These are phyloP conservation scores for Torulaspora delbrueckii DNA, from an alignment of 805 yeast species.

Conservation along the genomic window DNA sequence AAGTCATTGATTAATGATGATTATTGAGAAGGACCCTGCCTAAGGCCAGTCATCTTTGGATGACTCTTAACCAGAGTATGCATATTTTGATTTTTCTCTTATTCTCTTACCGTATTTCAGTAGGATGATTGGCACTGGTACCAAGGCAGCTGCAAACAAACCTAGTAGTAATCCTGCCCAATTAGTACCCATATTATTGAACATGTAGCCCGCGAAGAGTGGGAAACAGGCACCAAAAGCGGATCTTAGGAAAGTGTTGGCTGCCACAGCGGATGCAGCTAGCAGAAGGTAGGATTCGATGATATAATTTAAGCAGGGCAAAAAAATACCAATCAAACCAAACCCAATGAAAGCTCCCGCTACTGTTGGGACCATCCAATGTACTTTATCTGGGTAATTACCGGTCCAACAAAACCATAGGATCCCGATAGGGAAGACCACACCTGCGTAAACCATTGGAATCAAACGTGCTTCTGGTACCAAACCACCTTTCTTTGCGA, in stretches of 20 bases:
- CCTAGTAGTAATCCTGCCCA: slow-evolving; percentile 80
- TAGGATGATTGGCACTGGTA: slow-evolving; percentile 68
- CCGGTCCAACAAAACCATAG: slow-evolving; percentile 91
- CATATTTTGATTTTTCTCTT: slow-evolving; percentile 56
- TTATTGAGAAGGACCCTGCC: background rate
- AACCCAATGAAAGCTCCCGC: slow-evolving; percentile 62
- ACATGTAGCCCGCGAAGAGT: slow-evolving; percentile 68
- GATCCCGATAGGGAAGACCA: slow-evolving; percentile 70
- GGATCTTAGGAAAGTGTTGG: slow-evolving; percentile 65
- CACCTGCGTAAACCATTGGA: slow-evolving; percentile 67
- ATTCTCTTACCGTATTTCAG: slow-evolving; percentile 52
- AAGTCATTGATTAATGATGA: background rate
- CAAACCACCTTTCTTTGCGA: slow-evolving; percentile 50
- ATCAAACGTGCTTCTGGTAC: slow-evolving; percentile 79
- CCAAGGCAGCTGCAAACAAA: slow-evolving; percentile 49
- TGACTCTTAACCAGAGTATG: slow-evolving; percentile 31
- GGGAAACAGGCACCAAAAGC: slow-evolving; percentile 68
- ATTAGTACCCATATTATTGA: slow-evolving; percentile 58
- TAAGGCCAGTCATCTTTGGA: background rate
- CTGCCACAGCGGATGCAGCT: slow-evolving; percentile 78
- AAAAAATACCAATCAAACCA: slow-evolving; percentile 64
- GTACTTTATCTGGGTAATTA: slow-evolving; percentile 59
- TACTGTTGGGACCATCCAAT: slow-evolving; percentile 76
- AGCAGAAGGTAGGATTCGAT: slow-evolving; percentile 63
- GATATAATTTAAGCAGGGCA: slow-evolving; percentile 65